phyloP scores from a whole-genome alignment of 2,329 filamentous ascomycete species.

The Akanthomyces dipterigenus region DNA sequence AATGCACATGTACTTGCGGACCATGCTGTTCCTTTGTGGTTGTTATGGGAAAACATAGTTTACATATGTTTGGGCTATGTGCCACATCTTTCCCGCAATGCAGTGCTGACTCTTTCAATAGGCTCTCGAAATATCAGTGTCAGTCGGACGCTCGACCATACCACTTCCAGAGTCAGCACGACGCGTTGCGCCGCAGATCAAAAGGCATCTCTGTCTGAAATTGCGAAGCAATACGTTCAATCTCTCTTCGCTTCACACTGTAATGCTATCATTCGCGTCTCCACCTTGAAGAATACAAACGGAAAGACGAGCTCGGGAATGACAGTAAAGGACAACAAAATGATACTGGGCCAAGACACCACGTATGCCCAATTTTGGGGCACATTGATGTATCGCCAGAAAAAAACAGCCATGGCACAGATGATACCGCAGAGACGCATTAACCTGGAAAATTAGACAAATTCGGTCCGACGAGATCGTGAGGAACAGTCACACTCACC shows the following conservation, averaged over 20 bases:
- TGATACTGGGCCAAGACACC: conserved; percentile 3
- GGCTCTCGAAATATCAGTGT: too few relatives aligned
- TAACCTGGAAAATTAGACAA: neutral
- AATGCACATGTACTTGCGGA: too few relatives aligned
- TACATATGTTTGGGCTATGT: too few relatives aligned
- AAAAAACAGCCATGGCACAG: conserved; percentile 4
- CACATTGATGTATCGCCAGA: conserved; percentile 11
- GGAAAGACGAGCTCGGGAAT: conserved; percentile 6
- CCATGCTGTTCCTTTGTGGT: too few relatives aligned
- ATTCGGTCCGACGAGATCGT: neutral
- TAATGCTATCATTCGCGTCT: neutral
- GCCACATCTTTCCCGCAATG: too few relatives aligned
- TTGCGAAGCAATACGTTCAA: neutral
- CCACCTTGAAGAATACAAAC: conserved; percentile 2
- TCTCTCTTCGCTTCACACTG: neutral
- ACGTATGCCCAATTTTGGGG: conserved; percentile 12
- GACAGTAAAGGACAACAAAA: neutral
- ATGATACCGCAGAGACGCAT: conserved; percentile 1
- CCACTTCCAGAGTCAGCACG: too few relatives aligned
- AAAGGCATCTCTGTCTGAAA: too few relatives aligned
- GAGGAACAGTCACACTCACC: conserved; percentile 1
- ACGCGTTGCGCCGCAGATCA: too few relatives aligned
- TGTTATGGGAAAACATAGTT: too few relatives aligned
- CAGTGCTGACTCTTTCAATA: too few relatives aligned
- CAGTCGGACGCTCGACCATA: too few relatives aligned